Conservation (phyloP, 495 filamentous ascomycete genomes). For the Daldinia childiae region DNA sequence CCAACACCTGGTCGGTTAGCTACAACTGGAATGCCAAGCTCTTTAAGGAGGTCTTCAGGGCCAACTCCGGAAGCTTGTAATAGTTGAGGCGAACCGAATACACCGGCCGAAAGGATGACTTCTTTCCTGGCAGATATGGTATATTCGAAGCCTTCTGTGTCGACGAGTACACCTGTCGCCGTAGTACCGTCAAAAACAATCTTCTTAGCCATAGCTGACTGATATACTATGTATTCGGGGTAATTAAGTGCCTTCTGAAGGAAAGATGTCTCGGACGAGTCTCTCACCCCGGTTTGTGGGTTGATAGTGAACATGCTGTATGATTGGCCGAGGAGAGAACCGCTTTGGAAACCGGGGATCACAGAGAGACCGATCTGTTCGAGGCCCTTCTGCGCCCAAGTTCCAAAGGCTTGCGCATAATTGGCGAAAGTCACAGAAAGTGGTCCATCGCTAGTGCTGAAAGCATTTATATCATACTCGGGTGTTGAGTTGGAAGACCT, state of each 20-base stretch:
- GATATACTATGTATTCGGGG: constrained; percentile 47
- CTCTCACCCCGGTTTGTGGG: constrained; percentile 39
- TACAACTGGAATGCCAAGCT: constrained; percentile 54
- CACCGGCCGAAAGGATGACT: constrained; percentile 59
- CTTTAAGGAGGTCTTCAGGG: constrained; percentile 48
- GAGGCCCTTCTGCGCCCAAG: constrained; percentile 49
- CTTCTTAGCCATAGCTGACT: constrained; percentile 47
- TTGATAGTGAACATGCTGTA: constrained; percentile 42
- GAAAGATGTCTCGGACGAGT: constrained; percentile 41
- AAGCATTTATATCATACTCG: constrained; percentile 44
- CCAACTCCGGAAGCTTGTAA: constrained; percentile 66
- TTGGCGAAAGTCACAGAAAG: constrained; percentile 63
- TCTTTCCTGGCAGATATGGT: constrained; percentile 49
- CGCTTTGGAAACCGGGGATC: constrained; percentile 48
- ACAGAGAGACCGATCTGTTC: constrained; percentile 51
- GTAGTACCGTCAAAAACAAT: constrained; percentile 48
- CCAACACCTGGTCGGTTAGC: constrained; percentile 59
- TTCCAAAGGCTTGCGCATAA: constrained; percentile 56
- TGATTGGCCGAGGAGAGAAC: constrained; percentile 47
- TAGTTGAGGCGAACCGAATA: constrained; percentile 61
- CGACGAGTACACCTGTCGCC: constrained; percentile 31
- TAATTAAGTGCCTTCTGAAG: constrained; percentile 35
- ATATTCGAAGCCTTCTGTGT: constrained; percentile 25
- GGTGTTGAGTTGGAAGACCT: background rate
- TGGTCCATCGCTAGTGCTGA: constrained; percentile 50